Evolutionary conservation across 305 asterid genomes (phyloP).

Genomic region (Rubia tinctorum): DNA sequence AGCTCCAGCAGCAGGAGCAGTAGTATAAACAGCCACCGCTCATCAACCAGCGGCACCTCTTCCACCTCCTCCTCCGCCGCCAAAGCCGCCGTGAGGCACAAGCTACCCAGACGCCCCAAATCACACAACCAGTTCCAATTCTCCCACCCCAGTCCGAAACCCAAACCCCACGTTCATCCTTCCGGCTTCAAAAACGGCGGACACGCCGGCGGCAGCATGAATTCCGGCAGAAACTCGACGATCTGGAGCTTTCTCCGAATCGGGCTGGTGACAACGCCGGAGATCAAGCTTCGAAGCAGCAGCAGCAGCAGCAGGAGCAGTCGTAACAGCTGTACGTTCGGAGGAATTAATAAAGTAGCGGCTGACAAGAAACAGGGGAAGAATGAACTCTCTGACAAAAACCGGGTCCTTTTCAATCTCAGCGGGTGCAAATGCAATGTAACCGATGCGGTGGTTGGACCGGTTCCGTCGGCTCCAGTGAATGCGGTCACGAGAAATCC

Average conservation of each 20-base stretch:
- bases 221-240: slow-evolving; percentile 34
- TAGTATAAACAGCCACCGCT: slow-evolving; percentile 48
- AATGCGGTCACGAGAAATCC: slow-evolving; percentile 29
- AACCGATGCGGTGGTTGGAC: slow-evolving; percentile 48
- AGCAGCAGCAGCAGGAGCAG: slow-evolving; percentile 44
- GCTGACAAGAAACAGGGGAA: slow-evolving; percentile 25
- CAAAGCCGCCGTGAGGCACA: background rate
- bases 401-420: slow-evolving; percentile 22
- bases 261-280: slow-evolving; percentile 63
- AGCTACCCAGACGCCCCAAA: slow-evolving; percentile 12
- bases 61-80: slow-evolving; percentile 17
- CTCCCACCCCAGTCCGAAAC: slow-evolving; percentile 88
- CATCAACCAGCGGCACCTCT: slow-evolving; percentile 57
- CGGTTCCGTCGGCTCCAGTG: slow-evolving; percentile 24
- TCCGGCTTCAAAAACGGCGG: slow-evolving; percentile 17
- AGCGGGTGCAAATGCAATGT: slow-evolving; percentile 64
- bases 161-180: slow-evolving; percentile 28
- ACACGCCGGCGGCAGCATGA: slow-evolving; percentile 1
- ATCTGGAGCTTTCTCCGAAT: slow-evolving; percentile 57
- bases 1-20: slow-evolving; percentile 70
- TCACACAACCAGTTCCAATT: slow-evolving; percentile 44
- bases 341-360: slow-evolving; percentile 7
- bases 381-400: slow-evolving; percentile 14
- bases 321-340: slow-evolving; percentile 20
- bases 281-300: slow-evolving; percentile 41